Percentiles rank a stretch among this genome's conserved stretches.
These are phyloP conservation scores for Cyclotella baltica DNA, from an alignment of 108 stramenopile genomes.

Conservation along the genomic window DNA sequence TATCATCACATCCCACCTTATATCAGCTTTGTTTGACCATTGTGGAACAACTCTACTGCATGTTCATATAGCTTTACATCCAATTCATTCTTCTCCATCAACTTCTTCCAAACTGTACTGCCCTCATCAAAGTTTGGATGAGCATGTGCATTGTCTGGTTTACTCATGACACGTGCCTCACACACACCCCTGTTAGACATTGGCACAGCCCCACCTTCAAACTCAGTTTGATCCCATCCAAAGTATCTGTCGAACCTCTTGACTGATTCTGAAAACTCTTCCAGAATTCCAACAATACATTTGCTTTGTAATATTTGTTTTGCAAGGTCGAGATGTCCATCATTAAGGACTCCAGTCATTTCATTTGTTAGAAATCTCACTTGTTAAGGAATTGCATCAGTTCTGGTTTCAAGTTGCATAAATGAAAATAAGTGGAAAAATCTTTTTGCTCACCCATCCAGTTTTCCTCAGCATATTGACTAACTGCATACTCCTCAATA, in stretches of 20 bases:
- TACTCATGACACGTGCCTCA: slow-evolving; percentile 21
- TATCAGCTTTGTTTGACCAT: slow-evolving; percentile 33
- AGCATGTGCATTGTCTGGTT: slow-evolving; percentile 44
- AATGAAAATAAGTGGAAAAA: neutral
- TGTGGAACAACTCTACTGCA: slow-evolving; percentile 41
- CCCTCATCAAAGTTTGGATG: slow-evolving; percentile 43
- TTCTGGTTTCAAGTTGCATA: neutral
- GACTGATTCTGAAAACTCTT: slow-evolving; percentile 39
- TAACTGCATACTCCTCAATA: slow-evolving; percentile 48
- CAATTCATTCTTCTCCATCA: slow-evolving; percentile 39
- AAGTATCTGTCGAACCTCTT: slow-evolving; percentile 47
- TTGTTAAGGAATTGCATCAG: neutral
- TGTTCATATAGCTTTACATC: slow-evolving; percentile 48
- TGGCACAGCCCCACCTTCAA: slow-evolving; percentile 37
- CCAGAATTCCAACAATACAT: slow-evolving; percentile 45
- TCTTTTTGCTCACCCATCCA: slow-evolving; percentile 32
- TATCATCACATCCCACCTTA: too few relatives aligned
- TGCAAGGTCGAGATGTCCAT: slow-evolving; percentile 41
- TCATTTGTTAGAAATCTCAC: slow-evolving; percentile 50
- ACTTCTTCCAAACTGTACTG: slow-evolving; percentile 46
- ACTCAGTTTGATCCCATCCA: slow-evolving; percentile 34
- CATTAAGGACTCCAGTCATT: slow-evolving; percentile 38
- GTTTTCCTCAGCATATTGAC: slow-evolving; percentile 49
- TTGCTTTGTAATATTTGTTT: slow-evolving; percentile 51
- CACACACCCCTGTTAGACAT: slow-evolving; percentile 27